phyloP scores from a whole-genome alignment of 2,329 filamentous ascomycete species.

The Phoma sp. region DNA sequence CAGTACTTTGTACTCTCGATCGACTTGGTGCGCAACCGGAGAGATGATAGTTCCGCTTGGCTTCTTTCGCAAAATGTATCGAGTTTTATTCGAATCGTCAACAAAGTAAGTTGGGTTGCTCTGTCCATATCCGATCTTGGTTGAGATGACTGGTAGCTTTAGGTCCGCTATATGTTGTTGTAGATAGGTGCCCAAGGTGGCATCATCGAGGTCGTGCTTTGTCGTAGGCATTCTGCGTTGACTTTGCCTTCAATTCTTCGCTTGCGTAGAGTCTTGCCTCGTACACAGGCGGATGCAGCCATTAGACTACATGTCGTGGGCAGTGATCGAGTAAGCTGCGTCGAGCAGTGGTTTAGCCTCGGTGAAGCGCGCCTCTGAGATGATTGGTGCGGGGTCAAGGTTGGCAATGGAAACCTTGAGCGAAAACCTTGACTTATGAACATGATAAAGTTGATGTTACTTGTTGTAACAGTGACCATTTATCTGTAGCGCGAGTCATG shows the following conservation, averaged over 20 bases:
- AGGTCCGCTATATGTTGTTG: conserved; percentile 33
- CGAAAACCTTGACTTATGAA: not conserved
- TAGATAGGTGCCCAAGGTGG: conserved; percentile 38
- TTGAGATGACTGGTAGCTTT: conserved; percentile 36
- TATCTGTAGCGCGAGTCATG: not conserved
- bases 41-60: conserved; percentile 89
- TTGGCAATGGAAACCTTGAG: not conserved
- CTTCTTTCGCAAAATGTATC: conserved; percentile 93
- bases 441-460: not conserved
- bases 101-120: conserved; percentile 96
- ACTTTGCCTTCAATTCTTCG: not conserved
- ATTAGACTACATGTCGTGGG: not conserved
- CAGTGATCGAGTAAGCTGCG: conserved; percentile 16
- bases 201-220: conserved; percentile 40
- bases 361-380: conserved; percentile 3
- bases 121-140: conserved; percentile 92
- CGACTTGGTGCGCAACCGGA: conserved; percentile 91
- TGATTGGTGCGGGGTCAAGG: conserved; percentile 19
- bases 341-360: conserved; percentile 19
- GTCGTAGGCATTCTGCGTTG: not conserved
- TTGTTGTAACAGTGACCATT: not conserved
- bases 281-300: not conserved
- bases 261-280: not conserved
- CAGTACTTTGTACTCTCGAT: conserved; percentile 90
- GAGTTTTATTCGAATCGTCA: conserved; percentile 66